Evolutionary conservation across 2,329 filamentous ascomycete genomes (phyloP), one percentile per base, ranked within the genome.

Genomic region (Lasiodiplodia theobromae): DNA sequence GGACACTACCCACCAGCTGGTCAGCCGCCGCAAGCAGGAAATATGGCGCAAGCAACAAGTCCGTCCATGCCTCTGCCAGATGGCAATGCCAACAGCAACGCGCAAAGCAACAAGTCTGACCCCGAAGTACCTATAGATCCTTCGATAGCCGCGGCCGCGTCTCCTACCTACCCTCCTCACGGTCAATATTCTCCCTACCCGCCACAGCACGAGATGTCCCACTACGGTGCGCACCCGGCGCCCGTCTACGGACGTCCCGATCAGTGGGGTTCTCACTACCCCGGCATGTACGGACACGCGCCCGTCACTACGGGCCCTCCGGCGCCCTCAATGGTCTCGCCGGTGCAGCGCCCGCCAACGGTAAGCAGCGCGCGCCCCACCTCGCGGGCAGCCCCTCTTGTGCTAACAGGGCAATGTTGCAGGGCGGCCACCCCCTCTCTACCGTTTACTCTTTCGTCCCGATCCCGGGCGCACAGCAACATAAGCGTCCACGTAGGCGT

Each of bases 1-100:
- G 85, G 80, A 85, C 96, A 96, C 86, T 91, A 93, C 82, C 89
- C 90, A 82, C 85, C 92, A 82, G 88, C 88, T 84, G 90, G 87
- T 81, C 88, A 89, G 80, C 87, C 89, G 82, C 89, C 87, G 83
- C 89, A 89, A 83, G 88, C 91, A 83, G 91, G 89, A 89, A 91
- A 91, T 90, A 97, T 97, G 94, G 93, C 94, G 89, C 94, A 97
- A 93, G 89, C 93, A 91, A 93, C 93, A 91, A 97, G 94, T 97
- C 92, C 93, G 94, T 97, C 93, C 84, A 88, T 93, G 87, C 87
- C 91, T 89, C 86, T 92, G 86, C 88, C 90, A 88, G 92, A 94
- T 93, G 92, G 86, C 81, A 85, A 86, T 78, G 86, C 87, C 85
- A 91, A 84, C 85, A 83, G 86, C 85, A 87, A 88, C 85, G 86